Evolutionary conservation across 352 stramenopile species (phyloP), one percentile per base, ranked within the genome.

Genomic region (Globisporangium takayamanum): DNA sequence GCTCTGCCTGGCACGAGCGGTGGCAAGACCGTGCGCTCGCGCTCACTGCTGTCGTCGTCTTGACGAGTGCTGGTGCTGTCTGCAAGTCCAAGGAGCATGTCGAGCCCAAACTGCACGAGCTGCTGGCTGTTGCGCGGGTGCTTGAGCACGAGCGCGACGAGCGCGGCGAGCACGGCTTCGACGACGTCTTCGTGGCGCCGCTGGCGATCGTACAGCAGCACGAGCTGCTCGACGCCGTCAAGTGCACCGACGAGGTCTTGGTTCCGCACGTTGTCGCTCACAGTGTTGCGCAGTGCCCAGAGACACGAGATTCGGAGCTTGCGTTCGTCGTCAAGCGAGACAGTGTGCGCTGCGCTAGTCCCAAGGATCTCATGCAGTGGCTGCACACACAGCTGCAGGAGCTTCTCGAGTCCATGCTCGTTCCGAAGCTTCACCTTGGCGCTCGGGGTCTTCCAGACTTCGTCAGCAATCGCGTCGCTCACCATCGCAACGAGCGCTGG

Each of bases 381-480:
- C 11, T 42, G 42, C 16, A 75, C 61, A 26, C 77, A 85, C 22
- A 88, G 72, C 60, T 68, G 72, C 20, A 87, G 57, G 26, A 92
- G 67, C 56, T 69, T 74, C 37, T 89, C 78, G 20, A 92, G 69
- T 0, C 76, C 80, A 59, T 84, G 76, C 46, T 86, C 77, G 54
- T 89, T 89, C 41, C 74, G 74, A 2, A 89, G 67, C 42, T 73
- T 60, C 7, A 88, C 66, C 41, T 89, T 81, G 52, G 75, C 69
- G 18, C 70, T 85, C 15, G 78, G 73, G 51, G 63, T 67, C 28
- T 73, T 80, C 83, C 80, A 90, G 10, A 90, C 83, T 57, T 90
- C 73, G 56, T 95, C 75, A 3, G 84, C 82, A 55, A 95, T 88
- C 39, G 78, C 80, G 50, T 94, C 86, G 50, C 75, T 80, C 36